Evolutionary conservation across 768 basidiomycete genomes (phyloP).

Genomic region (Inosperma sp.): DNA sequence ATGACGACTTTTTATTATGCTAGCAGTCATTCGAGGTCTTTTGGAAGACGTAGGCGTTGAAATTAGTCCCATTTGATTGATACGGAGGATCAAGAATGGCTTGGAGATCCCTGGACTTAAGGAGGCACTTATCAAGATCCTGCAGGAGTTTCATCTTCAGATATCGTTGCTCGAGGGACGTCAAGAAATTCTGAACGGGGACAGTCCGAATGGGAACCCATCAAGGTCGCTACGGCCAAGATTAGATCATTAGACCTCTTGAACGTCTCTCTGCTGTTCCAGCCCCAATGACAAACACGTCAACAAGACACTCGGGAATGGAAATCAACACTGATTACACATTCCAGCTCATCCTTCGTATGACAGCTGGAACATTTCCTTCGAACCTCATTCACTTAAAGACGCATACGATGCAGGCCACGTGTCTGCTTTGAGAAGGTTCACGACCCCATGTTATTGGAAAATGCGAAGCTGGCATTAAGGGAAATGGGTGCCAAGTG

Average conservation of each 20-base stretch:
- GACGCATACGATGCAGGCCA: constrained; percentile 94
- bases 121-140: no score
- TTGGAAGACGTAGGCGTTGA: no score
- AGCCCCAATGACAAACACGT: constrained; percentile 76
- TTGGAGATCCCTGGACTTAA: no score
- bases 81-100: no score
- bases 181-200: no score
- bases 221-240: constrained; percentile 81
- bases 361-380: constrained; percentile 85
- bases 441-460: constrained; percentile 69
- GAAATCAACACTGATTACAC: constrained; percentile 81
- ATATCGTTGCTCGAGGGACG: no score
- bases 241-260: constrained; percentile 86
- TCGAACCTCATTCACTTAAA: constrained; percentile 79
- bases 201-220: constrained; percentile 92
- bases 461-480: constrained; percentile 75
- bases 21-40: no score
- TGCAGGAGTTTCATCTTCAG: no score
- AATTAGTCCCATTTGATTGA: no score
- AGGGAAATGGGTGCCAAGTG: constrained; percentile 82
- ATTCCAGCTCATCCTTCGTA: constrained; percentile 92
- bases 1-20: no score
- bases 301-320: constrained; percentile 81
- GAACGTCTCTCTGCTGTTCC: constrained; percentile 85
- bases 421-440: constrained; percentile 91